A percentile compares a stretch with the other conserved stretches of the same genome.
phyloP scores from a whole-genome alignment of 352 stramenopile genomes.

The Phytophthora kernoviae region DNA sequence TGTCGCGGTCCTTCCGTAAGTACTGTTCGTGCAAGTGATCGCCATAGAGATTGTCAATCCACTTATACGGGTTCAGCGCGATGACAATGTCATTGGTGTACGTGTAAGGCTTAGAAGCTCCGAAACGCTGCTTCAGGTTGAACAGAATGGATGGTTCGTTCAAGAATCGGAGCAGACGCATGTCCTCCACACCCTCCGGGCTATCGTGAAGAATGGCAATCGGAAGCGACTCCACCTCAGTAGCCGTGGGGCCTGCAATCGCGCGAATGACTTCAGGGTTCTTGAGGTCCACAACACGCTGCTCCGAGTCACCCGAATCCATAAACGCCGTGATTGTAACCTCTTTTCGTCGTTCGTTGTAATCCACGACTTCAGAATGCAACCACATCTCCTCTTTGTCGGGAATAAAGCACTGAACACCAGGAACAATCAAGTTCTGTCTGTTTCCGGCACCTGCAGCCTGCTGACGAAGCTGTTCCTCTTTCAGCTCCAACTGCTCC shows the following conservation, averaged over 20 bases:
- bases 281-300: conserved; percentile 82
- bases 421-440: conserved; percentile 85
- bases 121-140: conserved; percentile 93
- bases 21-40: conserved; percentile 89
- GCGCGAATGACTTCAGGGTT: conserved; percentile 85
- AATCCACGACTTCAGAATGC: conserved; percentile 81
- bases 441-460: conserved; percentile 67
- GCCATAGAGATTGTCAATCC: conserved; percentile 92
- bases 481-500: conserved; percentile 79
- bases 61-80: conserved; percentile 97
- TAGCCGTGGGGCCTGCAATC: conserved; percentile 74
- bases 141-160: conserved; percentile 94
- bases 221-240: conserved; percentile 82
- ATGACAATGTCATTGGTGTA: conserved; percentile 98
- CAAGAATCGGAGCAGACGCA: conserved; percentile 88
- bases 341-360: conserved; percentile 82
- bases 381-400: conserved; percentile 89
- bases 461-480: conserved; percentile 73
- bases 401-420: conserved; percentile 90
- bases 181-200: conserved; percentile 80
- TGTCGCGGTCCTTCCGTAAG: conserved; percentile 68
- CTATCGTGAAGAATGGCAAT: conserved; percentile 85
- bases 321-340: conserved; percentile 80
- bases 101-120: conserved; percentile 95
- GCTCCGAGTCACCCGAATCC: conserved; percentile 64